Conservation (phyloP, 331 rosid species). For the Prunus yedoensis region DNA sequence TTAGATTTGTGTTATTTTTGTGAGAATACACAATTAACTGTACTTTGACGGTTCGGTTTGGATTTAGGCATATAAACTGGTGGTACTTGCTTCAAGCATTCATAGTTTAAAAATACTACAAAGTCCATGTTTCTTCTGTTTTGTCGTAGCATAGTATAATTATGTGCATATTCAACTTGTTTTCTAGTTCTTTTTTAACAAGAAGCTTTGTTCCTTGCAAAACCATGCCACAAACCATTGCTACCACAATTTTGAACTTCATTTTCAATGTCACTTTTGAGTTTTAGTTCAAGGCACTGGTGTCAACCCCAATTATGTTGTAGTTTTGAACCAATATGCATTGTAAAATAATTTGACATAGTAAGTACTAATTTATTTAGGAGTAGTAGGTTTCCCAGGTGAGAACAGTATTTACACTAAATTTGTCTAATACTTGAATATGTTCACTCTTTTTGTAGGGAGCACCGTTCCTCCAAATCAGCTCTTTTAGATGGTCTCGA, state of each 20-base stretch:
- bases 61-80: neutral
- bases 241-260: neutral
- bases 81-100: neutral
- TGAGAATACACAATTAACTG: neutral
- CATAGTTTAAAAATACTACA: neutral
- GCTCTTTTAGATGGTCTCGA: constrained; percentile 84
- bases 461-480: constrained; percentile 61
- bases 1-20: neutral
- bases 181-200: neutral
- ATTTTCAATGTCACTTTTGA: neutral
- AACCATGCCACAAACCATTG: neutral
- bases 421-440: neutral
- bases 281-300: neutral
- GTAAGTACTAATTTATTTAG: neutral
- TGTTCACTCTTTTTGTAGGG: constrained; percentile 49
- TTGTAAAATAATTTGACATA: neutral
- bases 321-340: neutral
- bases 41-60: neutral
- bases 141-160: neutral
- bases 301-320: neutral
- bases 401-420: neutral
- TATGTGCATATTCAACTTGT: neutral
- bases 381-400: neutral
- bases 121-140: neutral
- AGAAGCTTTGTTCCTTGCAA: neutral